phyloP scores from a whole-genome alignment of 352 stramenopile genomes.

The Ochromonadaceae sp. region DNA sequence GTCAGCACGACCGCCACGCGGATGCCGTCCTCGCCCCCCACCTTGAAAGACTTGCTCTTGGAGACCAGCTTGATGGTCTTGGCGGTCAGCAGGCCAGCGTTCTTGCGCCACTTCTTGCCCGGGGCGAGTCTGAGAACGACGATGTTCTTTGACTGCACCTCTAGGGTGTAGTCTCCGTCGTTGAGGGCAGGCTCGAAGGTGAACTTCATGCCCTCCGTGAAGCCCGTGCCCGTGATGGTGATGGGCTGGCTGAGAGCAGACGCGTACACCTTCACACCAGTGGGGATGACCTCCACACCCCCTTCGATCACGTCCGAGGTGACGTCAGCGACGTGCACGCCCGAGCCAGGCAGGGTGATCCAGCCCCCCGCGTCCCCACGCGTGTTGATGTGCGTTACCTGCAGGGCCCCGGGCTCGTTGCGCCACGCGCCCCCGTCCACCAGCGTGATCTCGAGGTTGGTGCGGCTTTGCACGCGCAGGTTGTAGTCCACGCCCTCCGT shows the following conservation, averaged over 20 bases:
- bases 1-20: conserved; percentile 2
- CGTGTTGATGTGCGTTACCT: conserved; percentile 1
- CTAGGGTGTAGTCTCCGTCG: conserved; percentile 17
- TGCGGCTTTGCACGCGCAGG: conserved; percentile 15
- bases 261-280: background rate
- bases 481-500: conserved; percentile 15
- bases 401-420: background rate
- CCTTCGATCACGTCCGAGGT: background rate
- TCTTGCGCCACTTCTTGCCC: conserved; percentile 27
- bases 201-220: conserved; percentile 6
- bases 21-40: background rate
- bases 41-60: background rate
- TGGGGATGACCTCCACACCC: conserved; percentile 7
- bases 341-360: background rate
- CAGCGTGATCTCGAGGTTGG: conserved; percentile 12
- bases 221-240: background rate
- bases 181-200: conserved; percentile 18
- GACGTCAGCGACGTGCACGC: conserved; percentile 10
- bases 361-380: background rate
- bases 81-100: conserved; percentile 20
- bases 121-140: conserved; percentile 16
- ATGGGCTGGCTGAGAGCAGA: background rate
- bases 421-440: conserved; percentile 18
- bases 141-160: conserved; percentile 6
- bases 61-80: conserved; percentile 26